Percentiles rank a stretch among this genome's conserved stretches.
Evolutionary conservation across 345 rosid genomes (phyloP).

Genomic region (Eutrema yunnanense): DNA sequence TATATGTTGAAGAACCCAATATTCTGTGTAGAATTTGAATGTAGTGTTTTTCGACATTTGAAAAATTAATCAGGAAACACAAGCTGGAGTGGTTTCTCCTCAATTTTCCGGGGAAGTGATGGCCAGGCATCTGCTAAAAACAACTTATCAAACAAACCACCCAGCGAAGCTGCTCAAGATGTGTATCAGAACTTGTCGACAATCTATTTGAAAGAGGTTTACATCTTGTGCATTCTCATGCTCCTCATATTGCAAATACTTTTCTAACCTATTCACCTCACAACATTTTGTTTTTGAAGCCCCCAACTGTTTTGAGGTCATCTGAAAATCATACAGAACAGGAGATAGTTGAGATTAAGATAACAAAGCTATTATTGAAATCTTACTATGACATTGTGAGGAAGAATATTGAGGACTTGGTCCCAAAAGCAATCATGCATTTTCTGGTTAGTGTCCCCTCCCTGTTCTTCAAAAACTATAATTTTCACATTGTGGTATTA

Average conservation of each 20-base stretch:
- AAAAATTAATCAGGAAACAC: conserved; percentile 32
- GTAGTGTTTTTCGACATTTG: background rate
- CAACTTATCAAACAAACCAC: conserved; percentile 35
- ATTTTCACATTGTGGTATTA: background rate
- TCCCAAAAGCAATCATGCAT: conserved; percentile 95
- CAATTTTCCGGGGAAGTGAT: conserved; percentile 74
- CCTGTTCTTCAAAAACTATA: background rate
- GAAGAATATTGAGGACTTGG: conserved; percentile 73
- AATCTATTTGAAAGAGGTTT: conserved; percentile 78
- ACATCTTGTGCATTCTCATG: background rate
- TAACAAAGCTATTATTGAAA: conserved; percentile 69
- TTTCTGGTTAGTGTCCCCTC: conserved; percentile 58
- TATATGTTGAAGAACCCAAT: background rate
- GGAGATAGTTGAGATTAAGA: conserved; percentile 64
- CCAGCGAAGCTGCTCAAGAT: conserved; percentile 40
- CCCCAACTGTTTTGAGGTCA: conserved; percentile 74
- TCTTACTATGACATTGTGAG: conserved; percentile 95
- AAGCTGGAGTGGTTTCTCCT: conserved; percentile 79
- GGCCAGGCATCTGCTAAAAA: conserved; percentile 51
- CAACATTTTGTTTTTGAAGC: conserved; percentile 33
- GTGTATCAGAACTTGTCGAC: conserved; percentile 51
- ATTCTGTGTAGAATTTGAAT: background rate
- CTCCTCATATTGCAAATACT: background rate
- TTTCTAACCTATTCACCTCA: background rate
- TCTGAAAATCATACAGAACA: conserved; percentile 67